A percentile compares a stretch with the other conserved stretches of the same genome.
These are phyloP conservation scores for Chrysanthemum lavandulifolium DNA, from an alignment of 129 eudicot genomes.

Conservation along the genomic window DNA sequence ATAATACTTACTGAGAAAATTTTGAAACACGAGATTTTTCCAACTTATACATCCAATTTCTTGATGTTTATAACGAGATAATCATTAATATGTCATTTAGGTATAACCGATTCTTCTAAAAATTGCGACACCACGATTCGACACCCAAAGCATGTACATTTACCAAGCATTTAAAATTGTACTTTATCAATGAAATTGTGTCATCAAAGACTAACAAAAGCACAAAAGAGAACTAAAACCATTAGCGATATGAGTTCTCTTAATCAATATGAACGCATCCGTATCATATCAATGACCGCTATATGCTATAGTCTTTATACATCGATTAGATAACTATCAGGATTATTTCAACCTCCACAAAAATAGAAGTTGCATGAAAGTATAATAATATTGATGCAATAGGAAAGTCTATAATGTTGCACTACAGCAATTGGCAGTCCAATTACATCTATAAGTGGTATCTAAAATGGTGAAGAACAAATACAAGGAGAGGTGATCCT, in stretches of 20 bases:
- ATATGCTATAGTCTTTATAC: not conserved
- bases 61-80: not conserved
- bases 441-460: too few relatives aligned
- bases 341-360: not conserved
- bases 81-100: not conserved
- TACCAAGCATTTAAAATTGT: not conserved
- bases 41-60: constrained; percentile 3
- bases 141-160: not conserved
- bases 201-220: not conserved
- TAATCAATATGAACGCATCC: too few relatives aligned
- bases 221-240: too few relatives aligned
- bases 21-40: constrained; percentile 5
- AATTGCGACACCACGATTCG: not conserved
- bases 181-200: not conserved
- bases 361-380: not conserved
- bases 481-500: not conserved
- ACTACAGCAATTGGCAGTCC: not conserved
- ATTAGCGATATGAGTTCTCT: too few relatives aligned
- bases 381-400: too few relatives aligned
- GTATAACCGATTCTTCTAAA: not conserved
- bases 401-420: too few relatives aligned
- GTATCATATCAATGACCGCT: not conserved
- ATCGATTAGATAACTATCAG: not conserved
- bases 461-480: not conserved
- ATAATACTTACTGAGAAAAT: constrained; percentile 1